Conservation (phyloP, 176 grass and related monocot species). For the Lolium perenne region DNA sequence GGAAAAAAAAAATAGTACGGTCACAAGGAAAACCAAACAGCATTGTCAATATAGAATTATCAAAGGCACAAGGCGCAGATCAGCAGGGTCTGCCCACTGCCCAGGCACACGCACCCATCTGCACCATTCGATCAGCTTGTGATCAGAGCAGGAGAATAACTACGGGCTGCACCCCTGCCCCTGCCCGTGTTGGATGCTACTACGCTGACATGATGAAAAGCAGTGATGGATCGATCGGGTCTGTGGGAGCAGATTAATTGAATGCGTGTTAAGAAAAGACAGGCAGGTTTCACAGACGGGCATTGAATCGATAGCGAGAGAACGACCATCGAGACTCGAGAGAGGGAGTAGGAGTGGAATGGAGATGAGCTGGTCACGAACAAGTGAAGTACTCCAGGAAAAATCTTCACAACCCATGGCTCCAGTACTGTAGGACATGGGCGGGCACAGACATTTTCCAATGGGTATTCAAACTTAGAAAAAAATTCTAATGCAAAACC, state of each 20-base stretch:
- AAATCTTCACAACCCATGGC: not conserved
- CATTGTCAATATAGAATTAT: not conserved
- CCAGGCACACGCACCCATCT: not conserved
- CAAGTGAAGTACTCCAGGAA: not conserved
- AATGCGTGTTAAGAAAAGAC: constrained; percentile 17
- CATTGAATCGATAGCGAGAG: constrained; percentile 30
- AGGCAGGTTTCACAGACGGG: constrained; percentile 33
- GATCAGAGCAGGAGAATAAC: constrained; percentile 2
- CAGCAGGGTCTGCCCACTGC: not conserved
- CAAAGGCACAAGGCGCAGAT: not conserved
- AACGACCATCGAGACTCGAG: constrained; percentile 16
- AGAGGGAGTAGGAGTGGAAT: not conserved
- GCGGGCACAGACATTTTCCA: too few relatives aligned
- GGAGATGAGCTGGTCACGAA: not conserved
- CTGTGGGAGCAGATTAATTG: not conserved
- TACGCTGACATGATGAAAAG: constrained; percentile 40
- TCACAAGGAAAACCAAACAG: too few relatives aligned
- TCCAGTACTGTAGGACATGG: not conserved
- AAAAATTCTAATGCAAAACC: too few relatives aligned
- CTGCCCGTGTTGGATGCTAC: not conserved
- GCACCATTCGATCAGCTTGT: not conserved
- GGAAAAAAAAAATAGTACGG: too few relatives aligned
- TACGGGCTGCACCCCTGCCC: not conserved
- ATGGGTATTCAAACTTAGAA: too few relatives aligned
- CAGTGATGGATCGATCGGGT: not conserved